Evolutionary conservation across 1,284 basidiomycete species (phyloP), one percentile per base, ranked within the genome.

Genomic region (Puccinia coronata): DNA sequence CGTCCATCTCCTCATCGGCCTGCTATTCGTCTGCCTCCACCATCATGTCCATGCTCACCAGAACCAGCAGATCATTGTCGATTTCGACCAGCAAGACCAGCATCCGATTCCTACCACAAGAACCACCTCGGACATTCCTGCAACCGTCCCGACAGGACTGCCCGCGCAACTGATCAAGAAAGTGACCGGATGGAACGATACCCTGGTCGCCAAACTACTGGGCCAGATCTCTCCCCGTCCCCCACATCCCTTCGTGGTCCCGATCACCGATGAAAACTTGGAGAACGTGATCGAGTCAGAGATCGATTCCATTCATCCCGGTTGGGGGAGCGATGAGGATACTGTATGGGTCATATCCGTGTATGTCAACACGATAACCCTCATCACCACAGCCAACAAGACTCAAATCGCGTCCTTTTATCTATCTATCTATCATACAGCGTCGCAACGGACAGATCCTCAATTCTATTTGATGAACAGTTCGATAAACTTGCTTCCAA

Each of bases 151-250:
- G 14, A 80, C 79, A 34, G 59, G 79, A 28, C 39, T 72, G 4
- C 70, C 79, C 28, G 79, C 79, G 8, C 31, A 63, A 47, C 4
- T 80, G n/a, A 72, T 80, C 47, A 57, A 73, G 34, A 61, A 25
- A 74, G 47, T 80, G 39, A 80, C 79, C 9, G 79, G 79, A 1
- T 80, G 79, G 79, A 80, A 80, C 41, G 70, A 80, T 31, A 80
- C 55, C 2, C 14, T 67, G 2, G 47, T 80, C 9, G 79, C 79
- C 49, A 72, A 80, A 59, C 41, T 80, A 14, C 55, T 71, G 9
- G 79, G 79, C 41, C 55, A 80, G 28, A 74, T 74, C 28, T 51
- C 70, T 16, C 69, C 79, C 18, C 69, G 79, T 31, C 31, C 70
- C 5, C 43, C 71, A 18, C 79, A 80, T 80, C 79, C 79, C 18